Base-by-base conservation (phyloP, 2,329 filamentous ascomycete species). In the Rhytidhysteron rufulum region DNA sequence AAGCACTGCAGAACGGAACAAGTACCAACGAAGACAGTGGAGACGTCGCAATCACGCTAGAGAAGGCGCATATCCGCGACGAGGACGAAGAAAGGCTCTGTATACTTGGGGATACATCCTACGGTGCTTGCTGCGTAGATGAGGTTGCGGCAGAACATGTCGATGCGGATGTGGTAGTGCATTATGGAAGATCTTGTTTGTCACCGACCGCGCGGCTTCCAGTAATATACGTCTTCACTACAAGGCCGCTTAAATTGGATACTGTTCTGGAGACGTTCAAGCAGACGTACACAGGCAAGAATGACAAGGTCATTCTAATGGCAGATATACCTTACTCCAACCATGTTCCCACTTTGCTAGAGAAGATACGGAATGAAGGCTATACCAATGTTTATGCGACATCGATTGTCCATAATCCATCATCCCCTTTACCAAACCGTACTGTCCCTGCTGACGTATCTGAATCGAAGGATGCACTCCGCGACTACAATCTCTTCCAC, bases 141-240 rank as follows among this genome's bases (percentile, higher is more conserved):
- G 93, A 98, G 69, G 84, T 97, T 30, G 93, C 93, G 0, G 93
- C 93, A 2, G 90, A 98, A 63, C 93, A 98, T 62, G 85, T 88
- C 13, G 78, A 88, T 55, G 90, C 93, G 5, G 85, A 97, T 46
- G 87, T 89, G 0, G 86, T 97, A 1, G 84, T 98, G 11, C 93
- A 98, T 63, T 98, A 97, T 55, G 93, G 93, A 3, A 78, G 93
- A 38, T 85, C 91, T 0, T 98, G 93, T 59, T 74, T 98, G 18
- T 96, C 89, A 6, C 91, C 91, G 1, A 95, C 91, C 0, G 86
- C 86, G 9, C 75, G 89, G 40, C 69, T 97, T 38, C 89, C 91
- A 0, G 90, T 95, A 17, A 80, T 96, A 36, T 89, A 96, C 61
- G 82, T 96, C 43, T 97, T 93, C 60, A 98, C 93, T 0, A 77